Base-by-base conservation (phyloP, 2,329 filamentous ascomycete genomes). In the Cladosporium sp. region DNA sequence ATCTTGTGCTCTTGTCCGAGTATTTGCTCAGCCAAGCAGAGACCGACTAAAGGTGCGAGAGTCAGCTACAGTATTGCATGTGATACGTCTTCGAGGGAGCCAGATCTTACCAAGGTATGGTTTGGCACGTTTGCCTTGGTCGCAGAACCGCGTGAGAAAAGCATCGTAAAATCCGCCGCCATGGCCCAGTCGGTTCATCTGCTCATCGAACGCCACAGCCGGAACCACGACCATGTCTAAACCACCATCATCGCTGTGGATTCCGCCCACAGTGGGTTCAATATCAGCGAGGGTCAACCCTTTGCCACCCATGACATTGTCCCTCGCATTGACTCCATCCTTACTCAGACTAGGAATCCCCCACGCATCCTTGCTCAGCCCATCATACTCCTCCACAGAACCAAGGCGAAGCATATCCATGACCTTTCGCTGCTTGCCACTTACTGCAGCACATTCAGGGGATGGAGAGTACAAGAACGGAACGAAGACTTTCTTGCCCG, bases 101-200 rank as follows among this genome's bases (percentile, higher is more conserved):
- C 6, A 17, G 17, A 17, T 64, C 79, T 76, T 75, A 86, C 83
- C 81, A 65, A 85, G 80, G 75, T 81, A 79, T 65, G 82, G 83
- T 76, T 81, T 83, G 63, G 71, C 73, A 49, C 66, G 62, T 63
- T 64, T 62, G 61, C 66, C 63, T 60, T 66, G 62, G 61, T 66
- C 60, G 65, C 66, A 73, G 81, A 92, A 96, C 65, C 87, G 84
- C 68, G 87, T 84, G 70, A 99, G 76, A 73, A 96, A 99, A 73
- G 86, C 89, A 77, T 99, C 94, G 78, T 99, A 99, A 76, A 96
- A 99, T 32, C 94, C 94, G 73, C 91, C 96, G 57, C 94, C 94
- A 73, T 99, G 94, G 39, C 94, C 94, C 19, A 97, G 81, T 65
- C 94, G 83, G 64, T 87, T 83, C 60, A 94, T 82, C 12, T 76